A percentile compares a stretch with the other conserved stretches of the same genome.
Evolutionary conservation across 2,329 filamentous ascomycete species (phyloP).

Genomic region (Aspergillus novofumigatus): DNA sequence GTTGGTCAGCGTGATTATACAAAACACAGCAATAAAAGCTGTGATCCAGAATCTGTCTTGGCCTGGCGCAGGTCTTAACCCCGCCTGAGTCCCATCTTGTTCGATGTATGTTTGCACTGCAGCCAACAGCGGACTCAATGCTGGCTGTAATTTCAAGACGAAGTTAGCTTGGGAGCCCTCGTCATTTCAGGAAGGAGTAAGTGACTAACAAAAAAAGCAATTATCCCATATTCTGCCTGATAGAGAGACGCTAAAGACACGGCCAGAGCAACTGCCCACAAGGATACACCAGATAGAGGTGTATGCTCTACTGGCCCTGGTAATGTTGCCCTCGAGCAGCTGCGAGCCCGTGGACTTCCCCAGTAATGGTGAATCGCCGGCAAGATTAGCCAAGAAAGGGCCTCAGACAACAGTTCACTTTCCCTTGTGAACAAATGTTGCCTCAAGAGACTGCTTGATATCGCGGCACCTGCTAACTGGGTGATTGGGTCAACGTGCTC

Average conservation of each 20-base stretch:
- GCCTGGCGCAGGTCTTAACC: no score
- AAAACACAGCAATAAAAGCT: conserved; percentile 18
- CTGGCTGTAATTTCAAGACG: conserved; percentile 19
- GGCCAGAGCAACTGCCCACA: conserved; percentile 6
- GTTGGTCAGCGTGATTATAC: conserved; percentile 23
- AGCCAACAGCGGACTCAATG: conserved; percentile 29
- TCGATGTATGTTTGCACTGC: conserved; percentile 19
- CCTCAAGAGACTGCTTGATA: conserved; percentile 3
- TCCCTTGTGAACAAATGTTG: not conserved
- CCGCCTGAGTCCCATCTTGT: conserved; percentile 1
- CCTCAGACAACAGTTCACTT: conserved; percentile 5
- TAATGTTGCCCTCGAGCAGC: not conserved
- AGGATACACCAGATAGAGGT: not conserved
- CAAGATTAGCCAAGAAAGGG: conserved; percentile 2
- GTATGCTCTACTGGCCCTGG: not conserved
- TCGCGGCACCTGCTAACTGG: conserved; percentile 1
- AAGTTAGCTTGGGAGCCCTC: conserved; percentile 1
- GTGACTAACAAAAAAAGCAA: conserved; percentile 3
- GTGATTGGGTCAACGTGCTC: not conserved
- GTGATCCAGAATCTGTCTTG: conserved; percentile 15
- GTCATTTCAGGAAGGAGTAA: not conserved
- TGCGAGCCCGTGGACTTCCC: no score
- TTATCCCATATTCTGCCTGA: conserved; percentile 1
- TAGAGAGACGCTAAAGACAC: not conserved
- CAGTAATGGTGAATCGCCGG: not conserved